Evolutionary conservation across 345 rosid species (phyloP).

Genomic region (Gossypioides kirkii): DNA sequence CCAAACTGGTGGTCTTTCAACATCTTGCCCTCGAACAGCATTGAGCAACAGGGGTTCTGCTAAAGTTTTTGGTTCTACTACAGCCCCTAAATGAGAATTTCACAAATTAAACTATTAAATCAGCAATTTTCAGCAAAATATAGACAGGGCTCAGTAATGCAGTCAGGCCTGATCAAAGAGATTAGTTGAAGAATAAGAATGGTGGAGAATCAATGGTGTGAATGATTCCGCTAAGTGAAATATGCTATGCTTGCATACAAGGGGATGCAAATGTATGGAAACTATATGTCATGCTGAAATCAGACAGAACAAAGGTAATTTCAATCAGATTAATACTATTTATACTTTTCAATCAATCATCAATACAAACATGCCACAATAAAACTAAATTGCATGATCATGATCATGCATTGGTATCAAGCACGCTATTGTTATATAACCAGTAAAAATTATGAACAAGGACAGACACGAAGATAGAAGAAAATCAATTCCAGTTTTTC

Average conservation of each 20-base stretch:
- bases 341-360: background rate
- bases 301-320: background rate
- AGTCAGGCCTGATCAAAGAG: background rate
- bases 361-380: background rate
- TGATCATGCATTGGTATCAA: background rate
- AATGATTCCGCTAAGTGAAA: background rate
- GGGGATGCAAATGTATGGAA: background rate
- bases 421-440: background rate
- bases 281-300: background rate
- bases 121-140: background rate
- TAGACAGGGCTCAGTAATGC: background rate
- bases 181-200: background rate
- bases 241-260: background rate
- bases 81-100: constrained; percentile 39
- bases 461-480: background rate
- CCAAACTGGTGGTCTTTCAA: constrained; percentile 99
- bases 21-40: constrained; percentile 87
- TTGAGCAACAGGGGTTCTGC: constrained; percentile 77
- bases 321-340: background rate
- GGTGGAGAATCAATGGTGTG: background rate
- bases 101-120: constrained; percentile 1
- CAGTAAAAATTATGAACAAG: background rate
- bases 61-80: constrained; percentile 44
- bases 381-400: background rate
- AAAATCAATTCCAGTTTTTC: background rate